Conservation (phyloP, 1,139 yeast species). For the Nakaseomyces uthaithaninus region DNA sequence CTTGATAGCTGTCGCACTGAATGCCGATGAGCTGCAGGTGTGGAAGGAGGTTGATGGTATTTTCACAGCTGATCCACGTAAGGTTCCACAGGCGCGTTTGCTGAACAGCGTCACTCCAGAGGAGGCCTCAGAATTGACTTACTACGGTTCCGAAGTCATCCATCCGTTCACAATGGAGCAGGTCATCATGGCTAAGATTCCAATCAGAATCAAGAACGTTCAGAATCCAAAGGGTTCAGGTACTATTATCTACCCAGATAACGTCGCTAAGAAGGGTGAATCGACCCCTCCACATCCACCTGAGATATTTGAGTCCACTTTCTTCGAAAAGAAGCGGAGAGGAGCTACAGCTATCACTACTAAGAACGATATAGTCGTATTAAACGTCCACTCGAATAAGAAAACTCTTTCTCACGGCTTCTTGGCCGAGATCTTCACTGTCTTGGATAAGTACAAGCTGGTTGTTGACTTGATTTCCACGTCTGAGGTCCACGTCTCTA, state of each 20-base stretch:
- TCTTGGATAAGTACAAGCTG: constrained; percentile 72
- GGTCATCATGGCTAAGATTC: constrained; percentile 90
- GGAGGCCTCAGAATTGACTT: constrained; percentile 96
- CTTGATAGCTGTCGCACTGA: constrained; percentile 81
- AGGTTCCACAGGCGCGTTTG: constrained; percentile 82
- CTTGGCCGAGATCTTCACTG: constrained; percentile 80
- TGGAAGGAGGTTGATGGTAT: constrained; percentile 99
- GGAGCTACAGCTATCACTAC: constrained; percentile 97
- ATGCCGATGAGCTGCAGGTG: constrained; percentile 89
- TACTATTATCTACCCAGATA: constrained; percentile 88
- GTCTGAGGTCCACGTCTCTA: constrained; percentile 94
- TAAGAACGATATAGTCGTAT: constrained; percentile 82
- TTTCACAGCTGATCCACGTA: constrained; percentile 96
- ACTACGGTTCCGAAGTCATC: constrained; percentile 94
- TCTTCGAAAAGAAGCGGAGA: constrained; percentile 44
- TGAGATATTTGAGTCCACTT: constrained; percentile 47
- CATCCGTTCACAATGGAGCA: constrained; percentile 99
- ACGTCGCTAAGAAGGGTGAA: constrained; percentile 75
- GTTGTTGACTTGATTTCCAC: constrained; percentile 96
- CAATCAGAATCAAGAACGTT: constrained; percentile 92
- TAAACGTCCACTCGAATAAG: constrained; percentile 88
- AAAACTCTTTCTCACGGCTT: constrained; percentile 92
- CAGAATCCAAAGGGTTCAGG: constrained; percentile 87
- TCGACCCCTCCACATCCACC: constrained; percentile 95
- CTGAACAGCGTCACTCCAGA: constrained; percentile 90